These are phyloP conservation scores for Cordyceps fumosorosea DNA, from an alignment of 2,329 filamentous ascomycete genomes.

Conservation along the genomic window DNA sequence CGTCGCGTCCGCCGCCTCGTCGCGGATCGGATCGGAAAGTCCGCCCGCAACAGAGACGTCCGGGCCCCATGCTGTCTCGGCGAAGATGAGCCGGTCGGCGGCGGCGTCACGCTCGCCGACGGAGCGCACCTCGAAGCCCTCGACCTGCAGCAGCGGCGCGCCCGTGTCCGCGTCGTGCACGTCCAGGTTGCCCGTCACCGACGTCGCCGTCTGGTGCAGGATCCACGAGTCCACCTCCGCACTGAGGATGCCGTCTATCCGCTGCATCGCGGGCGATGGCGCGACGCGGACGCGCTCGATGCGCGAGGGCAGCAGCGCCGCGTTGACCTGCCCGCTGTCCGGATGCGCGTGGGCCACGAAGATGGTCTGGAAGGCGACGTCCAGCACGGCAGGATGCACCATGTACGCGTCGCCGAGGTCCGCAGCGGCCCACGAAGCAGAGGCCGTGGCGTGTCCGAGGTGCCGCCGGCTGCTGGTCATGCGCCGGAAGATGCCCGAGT, in stretches of 20 bases:
- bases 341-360: background rate
- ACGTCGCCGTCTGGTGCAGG: background rate
- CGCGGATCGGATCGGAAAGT: background rate
- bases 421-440: background rate
- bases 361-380: conserved; percentile 27
- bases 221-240: background rate
- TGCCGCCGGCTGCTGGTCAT: background rate
- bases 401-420: conserved; percentile 11
- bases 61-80: background rate
- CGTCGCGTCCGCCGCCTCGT: background rate
- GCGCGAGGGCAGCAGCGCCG: background rate
- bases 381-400: conserved; percentile 28
- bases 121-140: background rate
- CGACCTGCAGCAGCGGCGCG: background rate
- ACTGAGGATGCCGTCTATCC: background rate
- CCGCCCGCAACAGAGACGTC: background rate
- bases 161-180: background rate
- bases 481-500: background rate
- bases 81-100: background rate
- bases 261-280: background rate
- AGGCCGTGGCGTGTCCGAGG: background rate
- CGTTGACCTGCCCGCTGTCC: background rate
- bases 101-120: background rate
- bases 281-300: background rate
- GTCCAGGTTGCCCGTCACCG: background rate